Conservation (phyloP, 192 early-diverging fungal genomes). For the Coemansia sp. region DNA sequence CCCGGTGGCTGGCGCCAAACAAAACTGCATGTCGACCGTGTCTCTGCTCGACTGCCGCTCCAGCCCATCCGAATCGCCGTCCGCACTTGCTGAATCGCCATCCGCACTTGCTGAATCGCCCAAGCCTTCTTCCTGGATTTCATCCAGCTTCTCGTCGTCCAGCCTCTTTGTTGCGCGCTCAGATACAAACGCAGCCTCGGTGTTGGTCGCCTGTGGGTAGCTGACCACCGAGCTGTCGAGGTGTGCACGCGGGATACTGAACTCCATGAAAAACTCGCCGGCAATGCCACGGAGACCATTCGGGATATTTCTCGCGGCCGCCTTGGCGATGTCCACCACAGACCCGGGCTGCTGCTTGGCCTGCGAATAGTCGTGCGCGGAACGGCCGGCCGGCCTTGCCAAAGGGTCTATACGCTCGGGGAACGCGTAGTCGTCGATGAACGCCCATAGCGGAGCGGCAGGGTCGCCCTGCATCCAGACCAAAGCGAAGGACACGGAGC, state of each 20-base stretch:
- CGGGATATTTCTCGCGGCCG: slow-evolving; percentile 11
- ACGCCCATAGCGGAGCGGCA: slow-evolving; percentile 32
- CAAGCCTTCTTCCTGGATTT: background rate
- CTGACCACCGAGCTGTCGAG: slow-evolving; percentile 29
- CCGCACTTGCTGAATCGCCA: no score
- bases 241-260: slow-evolving; percentile 36
- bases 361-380: slow-evolving; percentile 14
- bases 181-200: slow-evolving; percentile 19
- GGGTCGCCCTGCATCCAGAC: slow-evolving; percentile 40
- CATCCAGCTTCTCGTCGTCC: background rate
- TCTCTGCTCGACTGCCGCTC: background rate
- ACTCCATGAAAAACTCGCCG: slow-evolving; percentile 35
- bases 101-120: no score
- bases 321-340: slow-evolving; percentile 26
- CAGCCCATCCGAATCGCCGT: background rate
- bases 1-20: slow-evolving; percentile 12
- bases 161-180: background rate
- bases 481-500: slow-evolving; percentile 23
- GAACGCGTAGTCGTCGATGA: slow-evolving; percentile 53
- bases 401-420: slow-evolving; percentile 36
- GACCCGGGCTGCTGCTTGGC: slow-evolving; percentile 45
- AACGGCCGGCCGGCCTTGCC: slow-evolving; percentile 29
- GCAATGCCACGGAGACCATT: slow-evolving; percentile 4
- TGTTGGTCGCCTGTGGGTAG: slow-evolving; percentile 24
- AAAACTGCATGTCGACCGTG: slow-evolving; percentile 6